Evolutionary conservation across 2,329 filamentous ascomycete species (phyloP), one percentile per base, ranked within the genome.

Genomic region (Hypoxylon rubiginosum): DNA sequence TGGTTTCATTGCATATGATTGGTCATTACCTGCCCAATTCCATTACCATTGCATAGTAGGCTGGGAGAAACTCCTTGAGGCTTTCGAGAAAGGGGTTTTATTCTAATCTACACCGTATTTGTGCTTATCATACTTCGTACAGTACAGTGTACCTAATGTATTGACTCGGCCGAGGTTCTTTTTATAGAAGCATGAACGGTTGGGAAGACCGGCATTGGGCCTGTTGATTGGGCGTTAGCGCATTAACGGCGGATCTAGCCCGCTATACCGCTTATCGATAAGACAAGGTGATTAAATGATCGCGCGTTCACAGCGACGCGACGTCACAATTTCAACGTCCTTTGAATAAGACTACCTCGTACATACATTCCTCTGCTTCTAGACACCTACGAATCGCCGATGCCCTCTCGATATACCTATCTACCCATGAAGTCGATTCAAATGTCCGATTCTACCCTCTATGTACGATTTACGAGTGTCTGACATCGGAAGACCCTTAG

Each of bases 271-370:
- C 8, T 53, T 68, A 68, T 68, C 65, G 65, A 68, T 65, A 65
- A 68, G 28, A 26, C 43, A 43, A 24, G 17, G 56, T 39, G 49
- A 30, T 59, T 64, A 66, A 30, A 21, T 49, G 52, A 41, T 46
- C 62, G 15, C 62, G 62, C 65, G 62, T 68, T 39, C 52, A 52
- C 58, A 55, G 53, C 61, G 58, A 66, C 66, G 66, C 67, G 67
- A 69, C 64, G 67, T 69, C 64, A 69, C 67, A 64, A 62, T 62
- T 58, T 55, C 52, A 41, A 69, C 57, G 45, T 51, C 48, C 48
- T 50, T 51, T 24, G 15, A 43, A 17, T 61, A 52, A 61, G 15
- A 43, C 41, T 57, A 11, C 28, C 17, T 34, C 15, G 45, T 17
- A 39, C 59, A 51, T 55, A 19, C 26, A 58, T 55, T 39, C 36